Percentiles rank a stretch among this genome's conserved stretches.
Evolutionary conservation across 2,329 filamentous ascomycete genomes (phyloP).

Genomic region (Colletotrichum somersetense): DNA sequence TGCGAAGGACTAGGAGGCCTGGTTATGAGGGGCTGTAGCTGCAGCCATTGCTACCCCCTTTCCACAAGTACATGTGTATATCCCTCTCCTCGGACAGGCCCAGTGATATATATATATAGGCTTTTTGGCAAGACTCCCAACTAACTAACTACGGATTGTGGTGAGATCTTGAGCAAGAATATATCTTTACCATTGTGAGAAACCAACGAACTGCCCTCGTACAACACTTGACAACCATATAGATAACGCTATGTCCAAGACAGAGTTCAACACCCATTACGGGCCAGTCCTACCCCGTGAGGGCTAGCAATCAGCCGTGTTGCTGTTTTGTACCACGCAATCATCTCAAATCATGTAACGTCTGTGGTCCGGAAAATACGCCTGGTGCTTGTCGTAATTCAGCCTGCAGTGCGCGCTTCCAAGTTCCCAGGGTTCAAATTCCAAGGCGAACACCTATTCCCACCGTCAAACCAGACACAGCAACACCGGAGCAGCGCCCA

Average conservation of each 20-base stretch:
- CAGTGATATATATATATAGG: no score
- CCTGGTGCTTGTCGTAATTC: neutral
- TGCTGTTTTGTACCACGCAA: neutral
- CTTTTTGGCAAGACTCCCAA: neutral
- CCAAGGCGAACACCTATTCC: neutral
- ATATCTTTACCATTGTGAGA: neutral
- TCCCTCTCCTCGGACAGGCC: neutral
- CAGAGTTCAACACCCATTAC: neutral
- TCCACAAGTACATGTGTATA: neutral
- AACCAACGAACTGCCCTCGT: neutral
- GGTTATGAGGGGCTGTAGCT: no score
- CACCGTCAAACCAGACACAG: neutral
- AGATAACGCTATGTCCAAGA: neutral
- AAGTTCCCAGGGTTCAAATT: neutral
- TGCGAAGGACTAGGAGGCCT: no score
- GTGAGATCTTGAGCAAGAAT: neutral
- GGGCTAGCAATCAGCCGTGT: neutral
- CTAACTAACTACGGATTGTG: neutral
- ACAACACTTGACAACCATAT: neutral
- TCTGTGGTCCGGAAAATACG: neutral
- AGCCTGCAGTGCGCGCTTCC: neutral
- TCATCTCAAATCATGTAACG: neutral
- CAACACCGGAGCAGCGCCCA: neutral
- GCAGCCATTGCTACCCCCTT: neutral
- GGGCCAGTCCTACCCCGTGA: neutral